Conservation (phyloP, 2,329 filamentous ascomycete genomes). For the Cordyceps cicadae region DNA sequence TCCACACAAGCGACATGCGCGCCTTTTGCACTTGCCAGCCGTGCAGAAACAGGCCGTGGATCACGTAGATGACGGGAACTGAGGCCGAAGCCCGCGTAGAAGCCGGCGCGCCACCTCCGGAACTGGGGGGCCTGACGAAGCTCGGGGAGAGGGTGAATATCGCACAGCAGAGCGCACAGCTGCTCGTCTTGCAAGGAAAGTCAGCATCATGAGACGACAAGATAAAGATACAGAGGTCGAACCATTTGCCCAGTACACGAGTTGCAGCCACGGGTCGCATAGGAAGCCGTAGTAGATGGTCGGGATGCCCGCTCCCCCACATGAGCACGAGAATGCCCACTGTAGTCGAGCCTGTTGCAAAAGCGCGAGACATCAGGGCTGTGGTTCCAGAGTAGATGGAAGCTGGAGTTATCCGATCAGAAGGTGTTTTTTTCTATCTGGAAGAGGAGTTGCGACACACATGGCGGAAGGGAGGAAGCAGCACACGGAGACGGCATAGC, state of each 20-base stretch:
- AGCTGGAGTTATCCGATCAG: background rate
- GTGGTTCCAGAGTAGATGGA: constrained; percentile 7
- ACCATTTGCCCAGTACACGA: constrained; percentile 15
- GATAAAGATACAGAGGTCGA: background rate
- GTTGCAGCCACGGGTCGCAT: constrained; percentile 12
- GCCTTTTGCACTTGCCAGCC: constrained; percentile 14
- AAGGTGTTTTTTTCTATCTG: no score
- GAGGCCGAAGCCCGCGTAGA: constrained; percentile 15
- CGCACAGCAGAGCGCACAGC: constrained; percentile 10
- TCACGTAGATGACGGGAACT: constrained; percentile 15
- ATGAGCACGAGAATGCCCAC: constrained; percentile 9
- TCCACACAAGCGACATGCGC: constrained; percentile 13
- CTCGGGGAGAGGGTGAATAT: constrained; percentile 13
- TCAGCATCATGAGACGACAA: background rate
- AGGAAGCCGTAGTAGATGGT: constrained; percentile 14
- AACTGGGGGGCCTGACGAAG: constrained; percentile 13
- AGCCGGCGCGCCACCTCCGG: constrained; percentile 11
- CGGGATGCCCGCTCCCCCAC: constrained; percentile 8
- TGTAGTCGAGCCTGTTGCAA: constrained; percentile 9
- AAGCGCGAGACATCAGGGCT: background rate
- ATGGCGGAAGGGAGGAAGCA: constrained; percentile 14
- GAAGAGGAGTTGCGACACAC: constrained; percentile 3
- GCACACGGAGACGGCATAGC: constrained; percentile 14
- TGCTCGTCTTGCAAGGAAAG: background rate
- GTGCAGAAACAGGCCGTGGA: constrained; percentile 11